Evolutionary conservation across 768 basidiomycete species (phyloP).

Genomic region (Tulasnella calospora): DNA sequence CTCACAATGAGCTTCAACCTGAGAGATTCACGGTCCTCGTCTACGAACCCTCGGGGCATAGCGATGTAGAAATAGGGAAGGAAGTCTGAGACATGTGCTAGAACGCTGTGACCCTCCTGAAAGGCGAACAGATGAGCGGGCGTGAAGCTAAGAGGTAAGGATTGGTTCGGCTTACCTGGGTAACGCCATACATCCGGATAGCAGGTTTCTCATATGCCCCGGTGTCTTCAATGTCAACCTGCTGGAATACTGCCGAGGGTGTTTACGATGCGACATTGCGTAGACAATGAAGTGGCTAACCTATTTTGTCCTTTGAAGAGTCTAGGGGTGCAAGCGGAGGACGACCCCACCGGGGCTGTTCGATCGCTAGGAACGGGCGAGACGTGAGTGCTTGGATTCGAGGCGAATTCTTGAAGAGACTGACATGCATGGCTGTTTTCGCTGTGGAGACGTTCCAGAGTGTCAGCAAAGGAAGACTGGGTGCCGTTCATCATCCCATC

Average conservation of each 20-base stretch:
- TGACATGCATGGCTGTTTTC: slow-evolving; percentile 44
- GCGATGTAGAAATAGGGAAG: slow-evolving; percentile 91
- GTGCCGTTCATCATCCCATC: slow-evolving; percentile 14
- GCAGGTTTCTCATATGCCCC: slow-evolving; percentile 47
- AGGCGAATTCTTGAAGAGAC: background rate
- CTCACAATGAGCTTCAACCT: slow-evolving; percentile 69
- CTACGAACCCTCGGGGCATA: slow-evolving; percentile 74
- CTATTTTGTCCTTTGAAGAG: slow-evolving; percentile 58
- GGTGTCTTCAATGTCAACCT: slow-evolving; percentile 84
- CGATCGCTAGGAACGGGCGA: slow-evolving; percentile 12
- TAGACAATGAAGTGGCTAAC: slow-evolving; percentile 42
- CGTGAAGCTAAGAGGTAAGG: background rate
- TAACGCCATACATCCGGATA: slow-evolving; percentile 83
- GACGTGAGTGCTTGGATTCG: slow-evolving; percentile 1
- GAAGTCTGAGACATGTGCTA: slow-evolving; percentile 76
- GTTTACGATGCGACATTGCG: background rate
- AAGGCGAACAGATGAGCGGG: background rate
- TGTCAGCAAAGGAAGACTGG: slow-evolving; percentile 52
- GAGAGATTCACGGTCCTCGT: slow-evolving; percentile 63
- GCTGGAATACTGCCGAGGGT: slow-evolving; percentile 71
- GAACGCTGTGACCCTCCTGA: slow-evolving; percentile 82
- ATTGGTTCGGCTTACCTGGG: slow-evolving; percentile 50
- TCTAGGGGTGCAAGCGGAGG: slow-evolving; percentile 55
- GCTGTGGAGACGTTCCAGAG: slow-evolving; percentile 57
- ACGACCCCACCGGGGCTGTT: slow-evolving; percentile 65